A percentile compares a stretch with the other conserved stretches of the same genome.
Evolutionary conservation across 352 stramenopile species (phyloP).

Genomic region (Globisporangium spiculum): DNA sequence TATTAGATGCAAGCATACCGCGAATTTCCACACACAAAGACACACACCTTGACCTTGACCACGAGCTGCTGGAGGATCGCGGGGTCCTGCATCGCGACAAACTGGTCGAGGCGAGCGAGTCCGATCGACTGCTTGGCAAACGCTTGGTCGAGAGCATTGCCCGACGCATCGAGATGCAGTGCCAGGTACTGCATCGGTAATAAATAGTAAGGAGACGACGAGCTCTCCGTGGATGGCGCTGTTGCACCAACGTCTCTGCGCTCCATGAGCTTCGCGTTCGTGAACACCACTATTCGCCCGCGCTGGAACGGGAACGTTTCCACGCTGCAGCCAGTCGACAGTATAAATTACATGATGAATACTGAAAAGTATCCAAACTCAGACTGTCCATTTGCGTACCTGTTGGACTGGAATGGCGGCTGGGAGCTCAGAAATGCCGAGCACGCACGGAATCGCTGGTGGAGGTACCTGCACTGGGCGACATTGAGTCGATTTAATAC

Average conservation of each 20-base stretch:
- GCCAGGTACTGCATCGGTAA: slow-evolving; percentile 40
- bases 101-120: slow-evolving; percentile 14
- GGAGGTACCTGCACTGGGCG: slow-evolving; percentile 41
- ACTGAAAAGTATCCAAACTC: too few relatives aligned
- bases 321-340: slow-evolving; percentile 11
- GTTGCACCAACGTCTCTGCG: slow-evolving; percentile 28
- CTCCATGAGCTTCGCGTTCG: slow-evolving; percentile 59
- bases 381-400: slow-evolving; percentile 10
- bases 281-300: slow-evolving; percentile 39
- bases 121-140: slow-evolving; percentile 12
- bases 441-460: slow-evolving; percentile 58
- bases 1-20: not conserved
- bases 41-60: slow-evolving; percentile 21
- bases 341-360: too few relatives aligned
- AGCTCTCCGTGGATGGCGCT: not conserved
- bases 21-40: not conserved
- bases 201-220: slow-evolving; percentile 15
- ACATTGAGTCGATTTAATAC: not conserved
- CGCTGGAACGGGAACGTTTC: slow-evolving; percentile 42
- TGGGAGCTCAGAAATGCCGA: slow-evolving; percentile 28
- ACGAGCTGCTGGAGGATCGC: slow-evolving; percentile 29
- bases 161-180: slow-evolving; percentile 22
- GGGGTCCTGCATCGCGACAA: slow-evolving; percentile 18
- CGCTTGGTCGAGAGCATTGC: slow-evolving; percentile 8
- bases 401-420: slow-evolving; percentile 18